Conservation (phyloP, 2,329 filamentous ascomycete species). For the Fusarium sp. region DNA sequence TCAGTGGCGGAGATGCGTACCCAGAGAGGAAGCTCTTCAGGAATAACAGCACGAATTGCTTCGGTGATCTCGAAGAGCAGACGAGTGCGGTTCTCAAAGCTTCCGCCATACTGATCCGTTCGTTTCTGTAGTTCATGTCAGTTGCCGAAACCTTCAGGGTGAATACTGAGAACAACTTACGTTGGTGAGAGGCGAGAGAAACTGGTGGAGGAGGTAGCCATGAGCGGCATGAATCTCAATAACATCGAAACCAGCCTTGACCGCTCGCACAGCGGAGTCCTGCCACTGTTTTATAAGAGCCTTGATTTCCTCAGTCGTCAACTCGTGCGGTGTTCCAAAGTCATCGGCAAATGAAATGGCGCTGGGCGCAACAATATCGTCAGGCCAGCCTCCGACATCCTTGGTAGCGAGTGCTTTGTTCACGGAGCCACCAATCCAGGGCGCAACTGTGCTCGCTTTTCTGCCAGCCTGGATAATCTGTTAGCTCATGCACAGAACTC, state of each 20-base stretch:
- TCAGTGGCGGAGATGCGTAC: constrained; percentile 71
- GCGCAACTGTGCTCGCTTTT: constrained; percentile 70
- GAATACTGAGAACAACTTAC: constrained; percentile 43
- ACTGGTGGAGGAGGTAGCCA: constrained; percentile 74
- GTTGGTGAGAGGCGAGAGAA: constrained; percentile 70
- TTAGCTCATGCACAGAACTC: not conserved
- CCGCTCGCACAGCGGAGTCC: constrained; percentile 66
- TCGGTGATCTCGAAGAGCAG: constrained; percentile 66
- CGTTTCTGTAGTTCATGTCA: constrained; percentile 55
- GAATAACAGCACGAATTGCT: constrained; percentile 63
- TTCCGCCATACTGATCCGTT: constrained; percentile 73
- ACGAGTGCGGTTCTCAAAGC: constrained; percentile 73
- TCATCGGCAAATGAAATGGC: constrained; percentile 68
- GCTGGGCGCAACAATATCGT: constrained; percentile 64
- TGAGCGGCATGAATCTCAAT: constrained; percentile 76
- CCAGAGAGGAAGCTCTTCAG: constrained; percentile 65
- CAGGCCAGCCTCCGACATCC: constrained; percentile 66
- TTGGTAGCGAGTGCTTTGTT: constrained; percentile 64
- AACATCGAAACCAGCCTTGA: constrained; percentile 78
- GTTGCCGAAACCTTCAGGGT: not conserved
- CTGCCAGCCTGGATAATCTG: constrained; percentile 63
- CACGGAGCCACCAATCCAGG: constrained; percentile 68
- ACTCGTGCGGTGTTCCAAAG: constrained; percentile 71
- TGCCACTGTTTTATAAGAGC: constrained; percentile 71
- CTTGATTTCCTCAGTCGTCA: constrained; percentile 76